These are phyloP conservation scores for Hawksworthiomyces lignivorus DNA, from an alignment of 2,329 filamentous ascomycete species.

Conservation along the genomic window DNA sequence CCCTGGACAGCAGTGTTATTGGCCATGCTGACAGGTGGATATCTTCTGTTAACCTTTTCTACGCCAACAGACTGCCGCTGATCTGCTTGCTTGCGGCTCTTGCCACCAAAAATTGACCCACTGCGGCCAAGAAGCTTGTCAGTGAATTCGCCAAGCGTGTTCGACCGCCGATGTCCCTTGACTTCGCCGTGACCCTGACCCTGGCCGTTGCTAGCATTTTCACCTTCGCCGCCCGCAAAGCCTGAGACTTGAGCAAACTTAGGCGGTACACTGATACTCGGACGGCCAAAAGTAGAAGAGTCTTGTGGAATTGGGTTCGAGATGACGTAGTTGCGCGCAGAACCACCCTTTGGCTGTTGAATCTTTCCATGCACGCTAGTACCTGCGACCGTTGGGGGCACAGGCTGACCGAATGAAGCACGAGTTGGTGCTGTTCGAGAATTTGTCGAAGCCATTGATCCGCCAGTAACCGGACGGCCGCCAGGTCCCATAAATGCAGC, in stretches of 20 bases:
- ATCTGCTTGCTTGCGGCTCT: conserved; percentile 44
- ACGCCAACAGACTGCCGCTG: conserved; percentile 17
- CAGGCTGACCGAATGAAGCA: conserved; percentile 80
- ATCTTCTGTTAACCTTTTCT: conserved; percentile 56
- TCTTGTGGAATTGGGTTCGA: conserved; percentile 57
- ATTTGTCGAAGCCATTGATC: conserved; percentile 62
- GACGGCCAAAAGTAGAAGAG: conserved; percentile 45
- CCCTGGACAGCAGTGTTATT: conserved; percentile 44
- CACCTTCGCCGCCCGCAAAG: conserved; percentile 45
- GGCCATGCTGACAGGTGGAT: conserved; percentile 84
- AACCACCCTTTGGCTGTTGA: conserved; percentile 62
- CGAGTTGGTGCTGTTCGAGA: conserved; percentile 57
- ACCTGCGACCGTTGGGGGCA: conserved; percentile 75
- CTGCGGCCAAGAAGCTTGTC: conserved; percentile 80
- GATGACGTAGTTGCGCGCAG: conserved; percentile 59
- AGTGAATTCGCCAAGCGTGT: conserved; percentile 71
- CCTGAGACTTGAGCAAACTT: conserved; percentile 53
- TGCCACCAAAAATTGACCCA: conserved; percentile 69
- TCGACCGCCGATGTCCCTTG: conserved; percentile 60
- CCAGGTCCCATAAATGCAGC: conserved; percentile 42
- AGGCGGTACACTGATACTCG: conserved; percentile 51
- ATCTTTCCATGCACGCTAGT: conserved; percentile 87
- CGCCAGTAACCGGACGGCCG: conserved; percentile 68
- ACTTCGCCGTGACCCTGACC: conserved; percentile 27
- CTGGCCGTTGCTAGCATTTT: conserved; percentile 20